These are phyloP conservation scores for Nemania serpens DNA, from an alignment of 2,329 filamentous ascomycete species.

Conservation along the genomic window DNA sequence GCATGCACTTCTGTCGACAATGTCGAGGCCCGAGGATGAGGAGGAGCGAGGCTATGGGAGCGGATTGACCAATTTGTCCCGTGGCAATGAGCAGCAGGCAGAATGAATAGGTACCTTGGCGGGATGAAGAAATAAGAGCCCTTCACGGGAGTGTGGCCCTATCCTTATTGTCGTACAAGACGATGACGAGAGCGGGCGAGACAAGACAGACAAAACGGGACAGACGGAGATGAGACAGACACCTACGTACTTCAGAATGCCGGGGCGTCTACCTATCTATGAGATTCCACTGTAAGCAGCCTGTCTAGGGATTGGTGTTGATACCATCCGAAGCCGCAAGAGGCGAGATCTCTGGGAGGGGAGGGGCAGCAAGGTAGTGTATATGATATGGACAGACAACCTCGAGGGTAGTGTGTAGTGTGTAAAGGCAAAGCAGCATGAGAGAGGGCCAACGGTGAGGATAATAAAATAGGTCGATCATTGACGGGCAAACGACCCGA, in stretches of 20 bases:
- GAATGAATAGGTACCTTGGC: too few relatives aligned
- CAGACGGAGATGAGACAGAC: background rate
- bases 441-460: conserved; percentile 8
- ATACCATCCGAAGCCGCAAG: conserved; percentile 13
- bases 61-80: conserved; percentile 9
- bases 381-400: too few relatives aligned
- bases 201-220: too few relatives aligned
- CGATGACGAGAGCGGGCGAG: background rate
- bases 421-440: conserved; percentile 13
- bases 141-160: too few relatives aligned
- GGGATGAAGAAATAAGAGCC: too few relatives aligned
- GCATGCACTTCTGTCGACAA: background rate
- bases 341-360: background rate
- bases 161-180: conserved; percentile 11
- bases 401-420: too few relatives aligned
- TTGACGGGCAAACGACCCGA: conserved; percentile 15
- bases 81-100: conserved; percentile 1
- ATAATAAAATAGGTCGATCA: conserved; percentile 21
- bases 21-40: too few relatives aligned
- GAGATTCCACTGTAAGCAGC: background rate
- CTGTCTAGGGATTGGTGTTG: background rate
- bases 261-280: background rate
- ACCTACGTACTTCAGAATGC: background rate
- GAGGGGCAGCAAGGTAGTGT: conserved; percentile 15
- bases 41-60: background rate